phyloP scores from a whole-genome alignment of 2,329 filamentous ascomycete genomes.

The Clonostachys rhizophaga region DNA sequence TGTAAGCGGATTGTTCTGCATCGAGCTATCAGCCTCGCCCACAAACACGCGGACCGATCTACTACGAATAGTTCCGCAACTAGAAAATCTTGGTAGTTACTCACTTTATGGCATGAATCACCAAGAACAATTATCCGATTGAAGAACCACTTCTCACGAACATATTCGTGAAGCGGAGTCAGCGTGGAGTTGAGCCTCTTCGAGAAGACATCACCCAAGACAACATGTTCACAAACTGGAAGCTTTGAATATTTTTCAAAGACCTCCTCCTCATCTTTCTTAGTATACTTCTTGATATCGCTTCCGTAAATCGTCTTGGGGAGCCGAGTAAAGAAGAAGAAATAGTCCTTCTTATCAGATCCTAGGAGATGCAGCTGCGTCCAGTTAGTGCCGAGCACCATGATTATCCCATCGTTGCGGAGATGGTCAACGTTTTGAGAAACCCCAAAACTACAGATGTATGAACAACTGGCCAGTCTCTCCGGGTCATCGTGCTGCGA shows the following conservation, averaged over 20 bases:
- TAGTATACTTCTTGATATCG: conserved; percentile 23
- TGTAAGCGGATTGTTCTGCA: conserved; percentile 11
- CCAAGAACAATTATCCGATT: conserved; percentile 20
- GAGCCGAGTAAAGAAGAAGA: conserved; percentile 25
- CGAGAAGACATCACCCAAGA: conserved; percentile 19
- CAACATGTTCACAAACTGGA: conserved; percentile 12
- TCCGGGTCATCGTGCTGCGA: conserved; percentile 10
- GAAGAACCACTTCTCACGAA: conserved; percentile 24
- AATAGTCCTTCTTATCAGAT: conserved; percentile 20
- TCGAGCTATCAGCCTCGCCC: too few species aligned
- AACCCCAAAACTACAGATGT: conserved; percentile 30
- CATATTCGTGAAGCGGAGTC: conserved; percentile 22
- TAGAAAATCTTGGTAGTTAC: too few species aligned
- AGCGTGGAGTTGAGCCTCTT: conserved; percentile 16
- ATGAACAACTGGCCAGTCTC: conserved; percentile 12
- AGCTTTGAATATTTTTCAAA: conserved; percentile 12
- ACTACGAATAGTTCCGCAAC: too few species aligned
- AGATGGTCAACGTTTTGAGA: conserved; percentile 16
- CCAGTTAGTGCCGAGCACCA: conserved; percentile 11
- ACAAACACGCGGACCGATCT: too few species aligned
- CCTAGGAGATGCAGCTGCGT: conserved; percentile 20
- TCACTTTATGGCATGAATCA: conserved; percentile 24
- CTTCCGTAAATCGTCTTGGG: conserved; percentile 16
- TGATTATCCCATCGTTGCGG: conserved; percentile 8
- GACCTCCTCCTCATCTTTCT: conserved; percentile 20